Base-by-base conservation (phyloP, 371 early-diverging fungal genomes). In the Nematocida displodere region DNA sequence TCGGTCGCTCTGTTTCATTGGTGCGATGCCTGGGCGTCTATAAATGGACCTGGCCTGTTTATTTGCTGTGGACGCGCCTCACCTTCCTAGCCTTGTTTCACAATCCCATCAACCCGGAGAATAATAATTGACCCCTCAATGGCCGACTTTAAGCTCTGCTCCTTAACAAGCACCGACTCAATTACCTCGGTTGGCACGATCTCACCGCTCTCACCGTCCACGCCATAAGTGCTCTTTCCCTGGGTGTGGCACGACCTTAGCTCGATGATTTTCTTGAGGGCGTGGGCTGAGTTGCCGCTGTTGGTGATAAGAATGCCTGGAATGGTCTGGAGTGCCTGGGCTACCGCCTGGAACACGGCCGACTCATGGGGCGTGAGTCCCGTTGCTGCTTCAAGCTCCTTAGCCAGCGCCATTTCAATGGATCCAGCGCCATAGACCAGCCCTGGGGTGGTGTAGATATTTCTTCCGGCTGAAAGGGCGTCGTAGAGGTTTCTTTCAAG, bases 91-190 rank as follows among this genome's bases (percentile, higher is more conserved):
- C 46, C 54, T 36, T 58, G 59, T 56, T 83, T 79, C 64, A 85
- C 75, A 46, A 85, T 78, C 5, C 85, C 83, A 78, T 85, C 85
- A 50, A 85, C 82, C 40, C 85, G 61, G n/a, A 85, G 48, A 26
- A 85, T 55, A 31, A 82, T 71, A 22, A 78, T 77, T 13, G 80
- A 81, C 78, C 88, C 88, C 83, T 97, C 98, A 79, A 99, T 90
- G n/a, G 97, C 97, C 34, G 95, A 93, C 88, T 95, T 97, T 84
- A 98, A 87, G 4, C 91, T 92, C 87, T 99, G 99, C 26, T 91
- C 88, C 86, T 99, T 99, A 77, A 99, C 98, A 17, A 93, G 91
- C 66, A 89, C 87, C n/a, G 98, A 96, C 85, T 99, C 99, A 92
- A 95, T 92, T 75, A 99, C 87, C 65, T 95, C 91, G 77, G 92